Evolutionary conservation across 2,329 filamentous ascomycete genomes (phyloP).

Genomic region (Cercospora sp.): DNA sequence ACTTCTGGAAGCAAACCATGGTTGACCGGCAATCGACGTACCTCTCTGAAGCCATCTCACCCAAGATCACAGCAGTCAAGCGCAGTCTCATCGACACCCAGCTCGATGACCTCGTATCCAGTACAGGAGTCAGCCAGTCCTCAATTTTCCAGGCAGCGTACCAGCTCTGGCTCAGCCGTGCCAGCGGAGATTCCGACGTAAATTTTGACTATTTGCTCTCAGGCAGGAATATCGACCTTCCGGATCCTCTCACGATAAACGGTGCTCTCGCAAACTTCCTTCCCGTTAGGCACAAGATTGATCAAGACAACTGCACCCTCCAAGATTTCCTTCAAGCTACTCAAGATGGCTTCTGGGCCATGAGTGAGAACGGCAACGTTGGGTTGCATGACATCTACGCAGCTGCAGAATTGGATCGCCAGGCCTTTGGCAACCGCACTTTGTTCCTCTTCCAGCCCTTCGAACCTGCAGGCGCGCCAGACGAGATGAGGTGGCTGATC

Average conservation of each 20-base stretch:
- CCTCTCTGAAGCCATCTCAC: background rate
- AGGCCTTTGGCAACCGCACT: background rate
- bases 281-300: background rate
- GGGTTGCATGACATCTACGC: background rate
- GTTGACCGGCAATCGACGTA: background rate
- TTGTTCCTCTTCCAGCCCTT: constrained; percentile 8
- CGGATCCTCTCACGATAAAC: background rate
- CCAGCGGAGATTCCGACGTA: background rate
- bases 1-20: background rate
- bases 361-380: background rate
- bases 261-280: background rate
- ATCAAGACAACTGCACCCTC: background rate
- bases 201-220: background rate
- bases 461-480: background rate
- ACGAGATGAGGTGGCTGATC: background rate
- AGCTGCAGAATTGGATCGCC: background rate
- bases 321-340: background rate
- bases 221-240: background rate
- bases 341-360: background rate
- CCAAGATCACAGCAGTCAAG: background rate
- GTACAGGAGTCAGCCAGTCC: constrained; percentile 1
- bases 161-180: constrained; percentile 1
- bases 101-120: background rate
- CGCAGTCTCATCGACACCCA: background rate
- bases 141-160: constrained; percentile 5